phyloP scores from a whole-genome alignment of 1,284 basidiomycete genomes.

The Rhodotorula glutinis region DNA sequence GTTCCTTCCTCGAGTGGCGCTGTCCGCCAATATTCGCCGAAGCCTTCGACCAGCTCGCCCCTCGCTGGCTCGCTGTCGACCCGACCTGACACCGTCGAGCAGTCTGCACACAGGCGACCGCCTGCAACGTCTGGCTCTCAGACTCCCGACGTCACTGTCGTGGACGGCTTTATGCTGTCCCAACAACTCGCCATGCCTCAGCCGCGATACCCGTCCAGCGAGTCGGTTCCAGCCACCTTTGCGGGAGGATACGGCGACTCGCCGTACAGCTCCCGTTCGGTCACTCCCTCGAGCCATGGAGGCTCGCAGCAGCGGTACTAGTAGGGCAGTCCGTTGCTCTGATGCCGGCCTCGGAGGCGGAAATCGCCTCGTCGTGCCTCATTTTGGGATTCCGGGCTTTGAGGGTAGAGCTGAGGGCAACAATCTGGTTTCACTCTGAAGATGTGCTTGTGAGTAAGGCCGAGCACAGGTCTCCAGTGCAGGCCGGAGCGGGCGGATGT shows the following conservation, averaged over 20 bases:
- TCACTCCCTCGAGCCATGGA: background rate
- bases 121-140: slow-evolving; percentile 16
- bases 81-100: background rate
- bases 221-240: background rate
- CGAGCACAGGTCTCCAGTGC: no score
- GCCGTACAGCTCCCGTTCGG: background rate
- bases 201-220: background rate
- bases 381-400: no score
- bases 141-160: slow-evolving; percentile 20
- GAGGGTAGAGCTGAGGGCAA: no score
- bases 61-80: background rate
- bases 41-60: background rate
- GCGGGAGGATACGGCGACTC: background rate
- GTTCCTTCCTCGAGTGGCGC: background rate
- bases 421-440: no score
- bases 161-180: background rate
- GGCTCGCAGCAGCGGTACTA: no score
- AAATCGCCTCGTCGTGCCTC: no score
- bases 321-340: no score
- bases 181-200: background rate
- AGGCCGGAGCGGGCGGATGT: no score
- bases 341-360: background rate
- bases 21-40: background rate
- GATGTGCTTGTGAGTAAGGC: no score
- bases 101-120: slow-evolving; percentile 8